A percentile compares a stretch with the other conserved stretches of the same genome.
These are phyloP conservation scores for Fennellomyces sp. DNA, from an alignment of 371 early-diverging fungal genomes.

Conservation along the genomic window DNA sequence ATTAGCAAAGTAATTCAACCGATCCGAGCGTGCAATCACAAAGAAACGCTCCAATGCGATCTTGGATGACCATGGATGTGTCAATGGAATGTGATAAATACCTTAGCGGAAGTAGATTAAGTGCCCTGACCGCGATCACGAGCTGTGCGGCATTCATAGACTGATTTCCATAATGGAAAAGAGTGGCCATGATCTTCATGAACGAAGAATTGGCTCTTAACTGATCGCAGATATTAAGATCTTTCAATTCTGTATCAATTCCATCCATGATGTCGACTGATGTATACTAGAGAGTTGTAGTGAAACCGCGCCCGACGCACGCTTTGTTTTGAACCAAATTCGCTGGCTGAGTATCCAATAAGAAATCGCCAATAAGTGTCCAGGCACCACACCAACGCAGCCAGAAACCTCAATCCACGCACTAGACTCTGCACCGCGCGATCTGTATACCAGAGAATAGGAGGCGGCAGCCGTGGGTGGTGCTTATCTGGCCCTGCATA, in stretches of 20 bases:
- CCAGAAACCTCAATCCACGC: no score
- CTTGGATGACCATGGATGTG: neutral
- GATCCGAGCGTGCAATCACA: neutral
- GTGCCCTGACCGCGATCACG: slow-evolving; percentile 43
- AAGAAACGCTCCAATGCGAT: neutral
- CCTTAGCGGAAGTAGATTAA: slow-evolving; percentile 49
- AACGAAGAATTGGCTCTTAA: slow-evolving; percentile 51
- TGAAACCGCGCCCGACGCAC: no score
- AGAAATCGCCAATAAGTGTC: no score
- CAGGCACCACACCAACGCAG: no score
- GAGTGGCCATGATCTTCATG: slow-evolving; percentile 52
- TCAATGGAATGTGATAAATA: slow-evolving; percentile 12
- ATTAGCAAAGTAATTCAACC: neutral
- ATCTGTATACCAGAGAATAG: no score
- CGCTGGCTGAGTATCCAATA: no score
- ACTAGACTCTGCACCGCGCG: no score
- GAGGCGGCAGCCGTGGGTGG: no score
- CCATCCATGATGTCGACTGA: slow-evolving; percentile 18
- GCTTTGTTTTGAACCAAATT: no score
- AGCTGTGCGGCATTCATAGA: slow-evolving; percentile 51
- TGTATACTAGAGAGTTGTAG: no score
- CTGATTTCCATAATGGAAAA: slow-evolving; percentile 54
- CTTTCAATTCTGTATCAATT: slow-evolving; percentile 46
- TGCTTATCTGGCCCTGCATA: no score
- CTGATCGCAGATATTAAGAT: slow-evolving; percentile 42